Base-by-base conservation (phyloP, 2,329 filamentous ascomycete species). In the Claviceps sp. region DNA sequence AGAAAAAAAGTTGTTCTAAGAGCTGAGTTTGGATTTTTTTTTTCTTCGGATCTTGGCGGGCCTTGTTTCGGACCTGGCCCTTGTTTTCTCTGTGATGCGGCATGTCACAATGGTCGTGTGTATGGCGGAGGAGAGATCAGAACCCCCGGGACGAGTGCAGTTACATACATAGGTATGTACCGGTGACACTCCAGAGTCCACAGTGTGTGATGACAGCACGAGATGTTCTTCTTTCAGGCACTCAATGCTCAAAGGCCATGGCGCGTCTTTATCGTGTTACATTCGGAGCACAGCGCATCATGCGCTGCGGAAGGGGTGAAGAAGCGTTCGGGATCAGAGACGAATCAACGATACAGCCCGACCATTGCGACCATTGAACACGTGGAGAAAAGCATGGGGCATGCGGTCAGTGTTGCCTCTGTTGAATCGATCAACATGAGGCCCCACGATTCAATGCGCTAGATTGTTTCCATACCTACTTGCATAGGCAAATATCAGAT, bases 171-270 rank as follows among this genome's bases (percentile, higher is more conserved):
- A 26, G 5, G 1, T 26, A 26, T 1, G 3, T 9, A 34, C 9
- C 29, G 4, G 29, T 34, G 29, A 4, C 29, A 34, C 29, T 34
- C 29, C 9, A 34, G 29, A 34, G 9, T 34, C 8, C 29, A 29
- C 29, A 29, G 50, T 42, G 46, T 49, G 50, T 45, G 50, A 52
- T 44, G 45, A 38, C 23, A 20, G 38, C n/a, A 39, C 20, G 42
- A 26, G 23, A 34, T n/a, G 17, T 17, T n/a, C 39, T 42, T 20
- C n/a, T 9, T 17, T 4, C 9, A 11, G 29, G 29, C 9, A 34
- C 29, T 29, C n/a, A 43, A 29, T 23, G 11, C 26, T 23, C 29
- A 7, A 22, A 37, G 14, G 42, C 29, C 26, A n/a, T 37, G 4
- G 7, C 23, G 26, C 39, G 4, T 34, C 23, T n/a, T 8, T 17